Percentiles rank a stretch among this genome's conserved stretches.
phyloP scores from a whole-genome alignment of 2,329 filamentous ascomycete species.

The Madurella mycetomatis region DNA sequence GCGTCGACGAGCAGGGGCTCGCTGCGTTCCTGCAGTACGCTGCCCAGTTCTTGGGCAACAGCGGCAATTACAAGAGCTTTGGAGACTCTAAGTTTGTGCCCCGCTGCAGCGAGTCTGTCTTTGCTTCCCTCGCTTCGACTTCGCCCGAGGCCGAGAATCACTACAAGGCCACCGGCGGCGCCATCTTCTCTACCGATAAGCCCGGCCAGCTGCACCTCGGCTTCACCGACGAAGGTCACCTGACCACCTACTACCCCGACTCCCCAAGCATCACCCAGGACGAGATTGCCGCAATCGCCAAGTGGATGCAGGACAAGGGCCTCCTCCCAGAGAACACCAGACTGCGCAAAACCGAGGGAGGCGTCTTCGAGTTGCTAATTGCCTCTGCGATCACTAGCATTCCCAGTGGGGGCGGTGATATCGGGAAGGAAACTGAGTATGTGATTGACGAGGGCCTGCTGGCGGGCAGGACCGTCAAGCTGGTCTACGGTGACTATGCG shows the following conservation, averaged over 20 bases:
- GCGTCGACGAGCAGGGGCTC: conserved; percentile 59
- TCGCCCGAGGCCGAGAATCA: conserved; percentile 57
- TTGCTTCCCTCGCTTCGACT: conserved; percentile 60
- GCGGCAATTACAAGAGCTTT: conserved; percentile 83
- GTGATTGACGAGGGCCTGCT: conserved; percentile 55
- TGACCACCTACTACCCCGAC: conserved; percentile 79
- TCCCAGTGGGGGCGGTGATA: conserved; percentile 61
- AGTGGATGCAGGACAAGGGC: conserved; percentile 67
- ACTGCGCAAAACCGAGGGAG: conserved; percentile 60
- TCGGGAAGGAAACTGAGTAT: conserved; percentile 61
- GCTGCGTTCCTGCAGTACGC: conserved; percentile 71
- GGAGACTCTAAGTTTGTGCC: conserved; percentile 83
- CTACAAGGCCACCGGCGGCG: conserved; percentile 65
- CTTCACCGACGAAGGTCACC: conserved; percentile 68
- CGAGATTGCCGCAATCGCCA: conserved; percentile 69
- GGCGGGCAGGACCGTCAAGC: conserved; percentile 62
- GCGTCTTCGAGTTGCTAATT: conserved; percentile 68
- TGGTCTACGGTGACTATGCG: conserved; percentile 71
- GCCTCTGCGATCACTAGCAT: conserved; percentile 61
- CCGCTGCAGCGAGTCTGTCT: conserved; percentile 58
- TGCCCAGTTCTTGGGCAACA: conserved; percentile 73
- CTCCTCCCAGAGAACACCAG: conserved; percentile 74
- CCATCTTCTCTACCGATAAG: conserved; percentile 65
- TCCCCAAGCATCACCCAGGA: conserved; percentile 68
- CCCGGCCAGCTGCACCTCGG: conserved; percentile 68